These are phyloP conservation scores for Prillingera fragicola DNA, from an alignment of 1,284 basidiomycete genomes.

Conservation along the genomic window DNA sequence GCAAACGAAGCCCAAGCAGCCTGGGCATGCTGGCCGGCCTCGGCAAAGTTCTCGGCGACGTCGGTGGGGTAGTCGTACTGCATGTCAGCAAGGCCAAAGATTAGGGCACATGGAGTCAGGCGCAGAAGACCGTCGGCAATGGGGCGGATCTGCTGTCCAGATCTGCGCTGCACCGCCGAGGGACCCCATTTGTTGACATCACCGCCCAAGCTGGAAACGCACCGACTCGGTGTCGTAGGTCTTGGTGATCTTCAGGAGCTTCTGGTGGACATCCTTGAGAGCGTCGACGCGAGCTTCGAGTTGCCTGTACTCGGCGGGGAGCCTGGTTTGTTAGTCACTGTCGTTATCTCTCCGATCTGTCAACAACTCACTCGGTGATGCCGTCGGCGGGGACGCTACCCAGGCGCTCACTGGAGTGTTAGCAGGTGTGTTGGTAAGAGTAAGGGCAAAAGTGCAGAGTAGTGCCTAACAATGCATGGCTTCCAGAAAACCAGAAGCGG, in stretches of 20 bases:
- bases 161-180: too few relatives aligned
- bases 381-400: constrained; percentile 84
- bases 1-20: constrained; percentile 80
- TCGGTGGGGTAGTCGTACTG: constrained; percentile 71
- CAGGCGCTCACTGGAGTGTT: constrained; percentile 61
- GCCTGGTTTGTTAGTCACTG: constrained; percentile 24
- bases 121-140: too few relatives aligned
- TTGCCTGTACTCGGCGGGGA: constrained; percentile 79
- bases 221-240: constrained; percentile 70
- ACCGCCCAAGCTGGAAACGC: constrained; percentile 15
- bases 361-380: constrained; percentile 72
- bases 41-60: constrained; percentile 52
- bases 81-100: too few relatives aligned
- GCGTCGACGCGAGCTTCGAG: constrained; percentile 93
- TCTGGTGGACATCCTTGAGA: constrained; percentile 70
- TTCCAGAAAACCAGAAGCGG: too few relatives aligned
- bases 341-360: not conserved
- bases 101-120: too few relatives aligned
- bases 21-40: constrained; percentile 60
- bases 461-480: too few relatives aligned
- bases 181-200: too few relatives aligned
- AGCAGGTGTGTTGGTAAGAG: not conserved
- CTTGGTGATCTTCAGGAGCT: constrained; percentile 76
- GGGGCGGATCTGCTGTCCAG: too few relatives aligned
- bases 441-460: too few relatives aligned